Base-by-base conservation (phyloP, 331 rosid species). In the Malus hybrid region DNA sequence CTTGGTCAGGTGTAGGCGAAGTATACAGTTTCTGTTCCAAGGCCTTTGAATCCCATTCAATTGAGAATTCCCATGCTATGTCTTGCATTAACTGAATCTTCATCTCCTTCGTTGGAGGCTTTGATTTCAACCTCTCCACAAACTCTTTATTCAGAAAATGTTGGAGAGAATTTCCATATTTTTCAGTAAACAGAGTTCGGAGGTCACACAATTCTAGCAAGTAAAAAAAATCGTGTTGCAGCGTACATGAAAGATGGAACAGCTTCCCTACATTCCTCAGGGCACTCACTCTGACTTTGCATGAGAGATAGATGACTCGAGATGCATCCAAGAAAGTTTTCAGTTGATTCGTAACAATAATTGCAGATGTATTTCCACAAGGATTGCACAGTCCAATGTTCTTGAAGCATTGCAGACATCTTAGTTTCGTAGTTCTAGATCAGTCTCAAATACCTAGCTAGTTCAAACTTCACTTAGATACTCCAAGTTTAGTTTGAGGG, bases 151-250 rank as follows among this genome's bases (percentile, higher is more conserved):
- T 92, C 11, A 56, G 46, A 64, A 32, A 88, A 55, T 80, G 50
- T 33, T 85, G 85, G 27, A 90, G 80, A 33, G 91, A 88, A 81
- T 85, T 83, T 33, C 85, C 89, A 79, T 78, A 90, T 81, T 81
- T 92, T 42, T 69, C 80, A 3, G 73, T 67, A 31, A 95, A 90
- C 44, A 85, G 66, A 7, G 71, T 83, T 84, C 97, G 80, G 79
- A 95, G 89, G 0, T 87, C 85, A 2, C 99, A 92, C 32, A 95
- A 76, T 80, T 95, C 99, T 0, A 97, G 99, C 72, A 90, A 84
- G 77, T 92, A 97, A 31, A 93, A 76, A 72, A 92, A 89, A 24
- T 63, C 97, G 85, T 57, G 97, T 91, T 42, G 99, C 97, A 19
- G 96, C 97, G 34, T 84, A 83, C 3, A 87, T 88, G 88, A 95